phyloP scores from a whole-genome alignment of 78 protist genomes.

The Creolimax fragrantissima region DNA sequence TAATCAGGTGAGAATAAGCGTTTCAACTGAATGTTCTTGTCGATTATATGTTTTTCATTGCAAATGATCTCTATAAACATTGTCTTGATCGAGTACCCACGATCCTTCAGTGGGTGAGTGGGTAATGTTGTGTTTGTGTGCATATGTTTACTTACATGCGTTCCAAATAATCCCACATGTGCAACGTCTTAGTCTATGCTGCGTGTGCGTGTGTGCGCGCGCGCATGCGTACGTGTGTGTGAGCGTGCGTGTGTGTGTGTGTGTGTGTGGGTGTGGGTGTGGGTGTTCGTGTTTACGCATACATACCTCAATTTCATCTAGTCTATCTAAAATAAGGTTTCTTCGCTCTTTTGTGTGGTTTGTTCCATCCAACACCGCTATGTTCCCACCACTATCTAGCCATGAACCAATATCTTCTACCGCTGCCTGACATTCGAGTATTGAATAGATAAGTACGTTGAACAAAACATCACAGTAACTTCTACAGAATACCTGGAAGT shows the following conservation, averaged over 20 bases:
- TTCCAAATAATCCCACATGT: not conserved
- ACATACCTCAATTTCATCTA: not conserved
- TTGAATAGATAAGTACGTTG: no score
- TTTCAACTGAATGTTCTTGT: constrained; percentile 49
- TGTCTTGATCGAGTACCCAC: not conserved
- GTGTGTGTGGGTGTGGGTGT: not conserved
- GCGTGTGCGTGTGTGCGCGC: no score
- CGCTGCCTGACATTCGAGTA: not conserved
- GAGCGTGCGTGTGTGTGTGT: not conserved
- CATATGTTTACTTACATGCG: not conserved
- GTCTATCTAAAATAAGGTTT: not conserved
- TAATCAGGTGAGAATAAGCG: constrained; percentile 54
- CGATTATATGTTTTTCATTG: constrained; percentile 47
- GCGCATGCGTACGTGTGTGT: not conserved
- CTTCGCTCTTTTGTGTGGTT: constrained; percentile 56
- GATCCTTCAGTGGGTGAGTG: no score
- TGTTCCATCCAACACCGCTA: constrained; percentile 76
- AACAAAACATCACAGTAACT: no score
- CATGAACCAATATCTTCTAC: not conserved
- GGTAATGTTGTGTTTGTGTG: no score
- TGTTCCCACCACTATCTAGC: not conserved
- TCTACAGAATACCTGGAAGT: no score
- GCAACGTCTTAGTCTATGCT: not conserved
- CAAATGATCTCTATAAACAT: constrained; percentile 39
- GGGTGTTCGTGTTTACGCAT: not conserved